These are phyloP conservation scores for Schizosaccharomyces octosporus DNA, from an alignment of 805 yeast species.

Conservation along the genomic window DNA sequence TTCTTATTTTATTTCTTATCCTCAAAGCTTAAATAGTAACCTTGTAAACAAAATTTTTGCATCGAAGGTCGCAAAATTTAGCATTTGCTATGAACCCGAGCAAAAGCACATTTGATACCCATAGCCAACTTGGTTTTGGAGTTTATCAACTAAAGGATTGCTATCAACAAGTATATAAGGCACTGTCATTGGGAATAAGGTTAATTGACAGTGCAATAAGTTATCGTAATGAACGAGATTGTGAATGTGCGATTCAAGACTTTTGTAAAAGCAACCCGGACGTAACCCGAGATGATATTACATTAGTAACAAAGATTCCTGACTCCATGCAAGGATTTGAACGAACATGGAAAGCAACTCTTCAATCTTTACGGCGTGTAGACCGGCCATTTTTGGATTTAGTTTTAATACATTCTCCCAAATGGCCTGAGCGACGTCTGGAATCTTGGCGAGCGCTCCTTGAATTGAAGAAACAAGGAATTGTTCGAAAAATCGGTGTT, in stretches of 20 bases:
- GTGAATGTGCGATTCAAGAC: conserved; percentile 30
- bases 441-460: conserved; percentile 33
- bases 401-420: conserved; percentile 35
- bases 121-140: conserved; percentile 30
- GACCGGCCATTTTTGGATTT: conserved; percentile 47
- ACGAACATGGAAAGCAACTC: conserved; percentile 33
- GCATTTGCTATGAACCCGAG: not conserved
- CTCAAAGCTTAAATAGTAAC: not conserved
- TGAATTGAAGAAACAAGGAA: conserved; percentile 27
- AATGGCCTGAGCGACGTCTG: conserved; percentile 14
- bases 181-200: not conserved
- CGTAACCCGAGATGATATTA: conserved; percentile 30
- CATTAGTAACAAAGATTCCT: conserved; percentile 55
- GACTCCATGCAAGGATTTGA: conserved; percentile 36
- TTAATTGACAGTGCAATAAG: conserved; percentile 28
- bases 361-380: conserved; percentile 27
- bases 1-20: not conserved
- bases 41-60: not conserved
- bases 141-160: conserved; percentile 24
- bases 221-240: conserved; percentile 42
- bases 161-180: not conserved
- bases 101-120: conserved; percentile 23
- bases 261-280: conserved; percentile 27
- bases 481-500: conserved; percentile 32
- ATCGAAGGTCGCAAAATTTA: not conserved